Conservation (phyloP, 2,329 filamentous ascomycete species). For the Fusarium phyllophilum region DNA sequence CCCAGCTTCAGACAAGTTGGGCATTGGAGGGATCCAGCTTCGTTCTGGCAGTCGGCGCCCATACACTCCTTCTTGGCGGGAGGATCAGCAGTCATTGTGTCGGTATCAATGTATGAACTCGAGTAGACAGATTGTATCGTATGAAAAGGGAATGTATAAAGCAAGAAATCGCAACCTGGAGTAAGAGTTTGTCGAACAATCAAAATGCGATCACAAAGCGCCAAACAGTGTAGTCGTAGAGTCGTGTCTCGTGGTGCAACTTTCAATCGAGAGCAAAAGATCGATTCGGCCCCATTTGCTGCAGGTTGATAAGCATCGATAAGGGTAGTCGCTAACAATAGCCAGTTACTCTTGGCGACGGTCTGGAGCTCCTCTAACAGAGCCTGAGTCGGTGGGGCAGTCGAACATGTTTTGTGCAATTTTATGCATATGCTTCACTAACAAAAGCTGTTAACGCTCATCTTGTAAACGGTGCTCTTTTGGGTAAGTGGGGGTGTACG, state of each 20-base stretch:
- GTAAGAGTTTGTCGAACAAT: neutral
- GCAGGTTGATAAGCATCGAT: conserved; percentile 29
- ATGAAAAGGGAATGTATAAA: neutral
- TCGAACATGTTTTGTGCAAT: conserved; percentile 8
- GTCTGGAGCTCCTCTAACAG: conserved; percentile 6
- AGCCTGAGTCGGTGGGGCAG: neutral
- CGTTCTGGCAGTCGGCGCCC: conserved; percentile 85
- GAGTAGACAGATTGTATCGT: neutral
- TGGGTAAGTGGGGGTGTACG: conserved; percentile 10
- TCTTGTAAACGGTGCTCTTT: conserved; percentile 11
- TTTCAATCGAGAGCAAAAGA: conserved; percentile 39
- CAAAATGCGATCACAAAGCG: conserved; percentile 2
- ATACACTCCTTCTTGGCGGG: conserved; percentile 75
- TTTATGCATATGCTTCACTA: conserved; percentile 6
- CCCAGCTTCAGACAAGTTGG: conserved; percentile 93
- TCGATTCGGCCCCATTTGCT: conserved; percentile 24
- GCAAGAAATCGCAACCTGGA: neutral
- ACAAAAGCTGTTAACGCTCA: neutral
- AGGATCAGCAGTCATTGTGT: conserved; percentile 60
- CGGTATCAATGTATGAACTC: neutral
- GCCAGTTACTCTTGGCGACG: neutral
- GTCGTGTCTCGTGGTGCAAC: conserved; percentile 31
- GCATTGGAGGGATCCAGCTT: conserved; percentile 88
- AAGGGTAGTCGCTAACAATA: conserved; percentile 26
- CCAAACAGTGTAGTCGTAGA: conserved; percentile 8